phyloP scores from a whole-genome alignment of 2,329 filamentous ascomycete species.

The Diplodia mutila region DNA sequence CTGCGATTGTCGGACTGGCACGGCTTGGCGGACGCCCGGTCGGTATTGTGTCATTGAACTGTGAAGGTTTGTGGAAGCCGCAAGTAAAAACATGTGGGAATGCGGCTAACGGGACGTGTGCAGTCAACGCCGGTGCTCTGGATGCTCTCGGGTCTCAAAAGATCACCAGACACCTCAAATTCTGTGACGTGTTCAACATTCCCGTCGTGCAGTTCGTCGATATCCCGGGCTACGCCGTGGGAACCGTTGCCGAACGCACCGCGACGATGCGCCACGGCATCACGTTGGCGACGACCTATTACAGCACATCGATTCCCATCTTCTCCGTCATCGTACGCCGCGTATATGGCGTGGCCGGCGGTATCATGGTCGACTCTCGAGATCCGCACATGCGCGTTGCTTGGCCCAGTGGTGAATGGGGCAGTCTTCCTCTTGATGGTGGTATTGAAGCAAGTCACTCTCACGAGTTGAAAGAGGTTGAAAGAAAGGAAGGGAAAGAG shows the following conservation, averaged over 20 bases:
- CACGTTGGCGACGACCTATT: conserved; percentile 64
- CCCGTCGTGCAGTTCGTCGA: conserved; percentile 67
- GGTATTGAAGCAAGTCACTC: conserved; percentile 68
- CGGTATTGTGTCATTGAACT: conserved; percentile 64
- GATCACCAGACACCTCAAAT: conserved; percentile 62
- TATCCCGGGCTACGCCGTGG: conserved; percentile 64
- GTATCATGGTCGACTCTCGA: conserved; percentile 65
- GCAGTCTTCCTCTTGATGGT: conserved; percentile 64
- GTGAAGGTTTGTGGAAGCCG: conserved; percentile 47
- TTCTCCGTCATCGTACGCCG: conserved; percentile 66
- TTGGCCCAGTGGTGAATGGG: conserved; percentile 68
- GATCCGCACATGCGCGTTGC: conserved; percentile 64
- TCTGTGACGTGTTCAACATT: conserved; percentile 68
- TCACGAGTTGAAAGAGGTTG: conserved; percentile 60
- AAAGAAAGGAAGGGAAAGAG: conserved; percentile 55
- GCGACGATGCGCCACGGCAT: conserved; percentile 69
- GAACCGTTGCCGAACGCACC: conserved; percentile 64
- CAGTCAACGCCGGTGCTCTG: conserved; percentile 62
- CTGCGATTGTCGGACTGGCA: conserved; percentile 64
- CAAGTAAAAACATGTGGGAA: background rate
- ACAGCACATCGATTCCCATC: conserved; percentile 64
- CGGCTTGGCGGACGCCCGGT: conserved; percentile 61
- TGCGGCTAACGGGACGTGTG: background rate
- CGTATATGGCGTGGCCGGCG: conserved; percentile 66
- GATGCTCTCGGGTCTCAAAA: conserved; percentile 66